Base-by-base conservation (phyloP, 768 basidiomycete species). In the Macrocybe gigantea region DNA sequence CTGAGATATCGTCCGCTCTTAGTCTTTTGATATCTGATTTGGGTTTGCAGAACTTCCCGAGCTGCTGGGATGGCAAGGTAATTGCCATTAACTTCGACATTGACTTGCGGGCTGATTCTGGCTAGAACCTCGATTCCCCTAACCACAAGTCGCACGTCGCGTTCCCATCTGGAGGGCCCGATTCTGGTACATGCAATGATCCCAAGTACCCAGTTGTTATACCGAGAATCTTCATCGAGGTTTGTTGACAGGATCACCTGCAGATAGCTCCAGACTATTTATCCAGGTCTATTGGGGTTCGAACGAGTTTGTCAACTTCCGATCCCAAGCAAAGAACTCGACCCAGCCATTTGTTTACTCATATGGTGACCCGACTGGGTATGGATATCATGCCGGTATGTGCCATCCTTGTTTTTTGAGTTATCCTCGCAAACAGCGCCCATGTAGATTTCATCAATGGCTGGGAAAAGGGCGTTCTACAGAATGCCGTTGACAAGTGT, bases 331-430 rank as follows among this genome's bases (percentile, higher is more conserved):
- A 1, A 71, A 61, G 70, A 70, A 78, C 55, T 49, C 73, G 0
- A 57, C 60, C 11, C 76, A 78, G 54, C 78, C 78, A 31, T 78
- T 77, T 53, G 78, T 80, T 65, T 79, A 69, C 31, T 71, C 82
- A 13, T 64, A 77, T 51, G 83, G 83, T 33, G 83, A 85, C 56
- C 71, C 74, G 8, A 82, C 79, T 34, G 81, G 81, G 7, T 80
- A 78, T 56, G 82, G 81, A 57, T 74, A 79, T 53, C 78, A 79
- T 58, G 78, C 72, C 31, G 78, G 75, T 76, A 50, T 38, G 70
- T 55, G 10, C 38, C 47, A 30, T 34, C 35, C 9, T 38, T 15
- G 33, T 15, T 14, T 29, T 34, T 38, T 7, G 7, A 6, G 7
- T 35, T 32, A 7, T 30, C 31, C 38, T 54, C 13, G 47, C 36